These are phyloP conservation scores for Hura crepitans DNA, from an alignment of 441 rosid species.

Conservation along the genomic window DNA sequence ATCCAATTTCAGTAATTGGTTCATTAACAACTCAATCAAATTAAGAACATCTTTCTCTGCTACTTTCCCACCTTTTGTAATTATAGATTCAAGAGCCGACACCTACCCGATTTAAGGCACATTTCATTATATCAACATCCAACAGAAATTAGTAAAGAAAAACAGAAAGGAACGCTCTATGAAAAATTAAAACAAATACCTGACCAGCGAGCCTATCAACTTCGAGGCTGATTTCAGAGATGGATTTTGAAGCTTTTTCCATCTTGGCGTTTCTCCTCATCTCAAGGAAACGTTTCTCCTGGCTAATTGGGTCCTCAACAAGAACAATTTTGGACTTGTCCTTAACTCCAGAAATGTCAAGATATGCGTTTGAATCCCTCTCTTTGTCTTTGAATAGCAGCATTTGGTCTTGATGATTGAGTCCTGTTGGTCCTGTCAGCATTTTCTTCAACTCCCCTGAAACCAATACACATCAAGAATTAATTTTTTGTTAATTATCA, in stretches of 20 bases:
- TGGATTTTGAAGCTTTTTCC: constrained; percentile 82
- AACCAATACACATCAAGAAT: not conserved
- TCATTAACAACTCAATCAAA: constrained; percentile 77
- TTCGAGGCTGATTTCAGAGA: constrained; percentile 83
- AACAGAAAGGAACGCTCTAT: not conserved
- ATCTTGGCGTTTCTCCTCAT: constrained; percentile 76
- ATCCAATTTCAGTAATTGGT: constrained; percentile 80
- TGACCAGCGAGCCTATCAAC: constrained; percentile 81
- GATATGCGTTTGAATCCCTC: constrained; percentile 82
- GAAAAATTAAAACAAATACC: constrained; percentile 31
- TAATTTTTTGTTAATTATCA: not conserved
- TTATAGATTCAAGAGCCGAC: constrained; percentile 64
- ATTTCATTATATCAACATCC: not conserved
- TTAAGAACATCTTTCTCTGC: constrained; percentile 63
- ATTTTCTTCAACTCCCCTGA: constrained; percentile 94
- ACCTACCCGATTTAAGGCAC: constrained; percentile 46
- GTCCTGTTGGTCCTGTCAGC: constrained; percentile 79
- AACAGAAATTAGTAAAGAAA: not conserved
- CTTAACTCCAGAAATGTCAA: constrained; percentile 79
- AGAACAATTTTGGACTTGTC: constrained; percentile 87
- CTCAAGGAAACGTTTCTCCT: constrained; percentile 74
- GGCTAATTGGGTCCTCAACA: constrained; percentile 78
- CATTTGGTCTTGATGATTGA: constrained; percentile 90
- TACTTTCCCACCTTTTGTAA: constrained; percentile 65
- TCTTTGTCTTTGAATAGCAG: constrained; percentile 83